phyloP scores from a whole-genome alignment of 2,329 filamentous ascomycete species.

The Ophiostoma populinum region DNA sequence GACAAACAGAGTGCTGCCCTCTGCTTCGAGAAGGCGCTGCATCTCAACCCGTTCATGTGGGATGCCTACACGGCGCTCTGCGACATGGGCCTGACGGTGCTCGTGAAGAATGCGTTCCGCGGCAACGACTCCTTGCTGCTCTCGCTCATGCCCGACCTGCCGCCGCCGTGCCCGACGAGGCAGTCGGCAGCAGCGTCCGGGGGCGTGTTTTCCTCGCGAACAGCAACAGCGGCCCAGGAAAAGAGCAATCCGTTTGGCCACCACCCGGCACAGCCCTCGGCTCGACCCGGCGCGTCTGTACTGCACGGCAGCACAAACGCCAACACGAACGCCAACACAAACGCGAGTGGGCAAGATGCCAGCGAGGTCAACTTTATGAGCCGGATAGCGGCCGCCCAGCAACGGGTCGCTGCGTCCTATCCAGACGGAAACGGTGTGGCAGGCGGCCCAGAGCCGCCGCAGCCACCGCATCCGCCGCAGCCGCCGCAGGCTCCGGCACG shows the following conservation, averaged over 20 bases:
- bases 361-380: constrained; percentile 41
- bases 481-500: constrained; percentile 34
- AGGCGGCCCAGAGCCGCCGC: too few relatives aligned
- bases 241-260: constrained; percentile 34
- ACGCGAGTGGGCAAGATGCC: too few relatives aligned
- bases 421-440: too few relatives aligned
- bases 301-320: not conserved
- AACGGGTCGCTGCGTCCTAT: constrained; percentile 25
- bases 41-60: constrained; percentile 93
- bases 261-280: constrained; percentile 16
- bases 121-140: constrained; percentile 38
- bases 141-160: constrained; percentile 24
- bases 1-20: constrained; percentile 68
- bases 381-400: constrained; percentile 34
- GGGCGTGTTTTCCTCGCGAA: constrained; percentile 15
- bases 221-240: constrained; percentile 18
- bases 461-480: too few relatives aligned
- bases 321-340: not conserved
- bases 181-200: constrained; percentile 21
- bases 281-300: not conserved
- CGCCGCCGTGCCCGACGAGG: constrained; percentile 4
- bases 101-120: constrained; percentile 75
- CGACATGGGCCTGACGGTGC: constrained; percentile 68
- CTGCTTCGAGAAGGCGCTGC: constrained; percentile 76
- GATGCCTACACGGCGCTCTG: constrained; percentile 84